phyloP scores from a whole-genome alignment of 2,329 filamentous ascomycete species.

The Bipolaris sorokiniana region DNA sequence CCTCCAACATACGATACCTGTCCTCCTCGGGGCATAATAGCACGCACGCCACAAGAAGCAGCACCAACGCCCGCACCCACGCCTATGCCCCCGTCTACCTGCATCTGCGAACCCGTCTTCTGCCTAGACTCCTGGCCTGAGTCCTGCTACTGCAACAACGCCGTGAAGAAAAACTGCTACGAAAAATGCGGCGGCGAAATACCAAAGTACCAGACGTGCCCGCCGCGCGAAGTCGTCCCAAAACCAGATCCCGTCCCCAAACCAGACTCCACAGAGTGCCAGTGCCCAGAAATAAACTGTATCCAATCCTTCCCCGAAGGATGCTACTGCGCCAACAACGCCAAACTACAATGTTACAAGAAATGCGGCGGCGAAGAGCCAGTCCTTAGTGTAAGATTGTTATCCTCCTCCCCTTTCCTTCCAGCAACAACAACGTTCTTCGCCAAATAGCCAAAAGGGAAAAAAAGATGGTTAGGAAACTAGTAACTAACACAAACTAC shows the following conservation, averaged over 20 bases:
- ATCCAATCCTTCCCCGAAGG: slow-evolving; percentile 33
- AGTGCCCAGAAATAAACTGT: slow-evolving; percentile 32
- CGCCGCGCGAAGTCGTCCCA: background rate
- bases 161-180: slow-evolving; percentile 20
- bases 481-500: background rate
- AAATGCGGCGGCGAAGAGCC: slow-evolving; percentile 37
- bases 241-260: too few species aligned
- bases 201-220: slow-evolving; percentile 10
- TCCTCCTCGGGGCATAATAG: background rate
- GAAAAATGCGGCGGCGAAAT: slow-evolving; percentile 31
- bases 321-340: slow-evolving; percentile 40
- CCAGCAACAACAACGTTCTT: background rate
- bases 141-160: slow-evolving; percentile 40
- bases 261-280: slow-evolving; percentile 17
- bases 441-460: too few species aligned
- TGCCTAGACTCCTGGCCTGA: slow-evolving; percentile 37
- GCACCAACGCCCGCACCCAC: background rate
- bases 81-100: slow-evolving; percentile 8
- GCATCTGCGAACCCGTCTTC: slow-evolving; percentile 27
- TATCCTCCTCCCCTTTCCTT: too few species aligned
- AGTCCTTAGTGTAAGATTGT: slow-evolving; percentile 9
- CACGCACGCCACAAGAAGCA: background rate
- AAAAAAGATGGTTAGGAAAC: too few species aligned
- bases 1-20: background rate
- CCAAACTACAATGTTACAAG: slow-evolving; percentile 19